These are phyloP conservation scores for Sporisorium reilianum DNA, from an alignment of 1,284 basidiomycete species.

Conservation along the genomic window DNA sequence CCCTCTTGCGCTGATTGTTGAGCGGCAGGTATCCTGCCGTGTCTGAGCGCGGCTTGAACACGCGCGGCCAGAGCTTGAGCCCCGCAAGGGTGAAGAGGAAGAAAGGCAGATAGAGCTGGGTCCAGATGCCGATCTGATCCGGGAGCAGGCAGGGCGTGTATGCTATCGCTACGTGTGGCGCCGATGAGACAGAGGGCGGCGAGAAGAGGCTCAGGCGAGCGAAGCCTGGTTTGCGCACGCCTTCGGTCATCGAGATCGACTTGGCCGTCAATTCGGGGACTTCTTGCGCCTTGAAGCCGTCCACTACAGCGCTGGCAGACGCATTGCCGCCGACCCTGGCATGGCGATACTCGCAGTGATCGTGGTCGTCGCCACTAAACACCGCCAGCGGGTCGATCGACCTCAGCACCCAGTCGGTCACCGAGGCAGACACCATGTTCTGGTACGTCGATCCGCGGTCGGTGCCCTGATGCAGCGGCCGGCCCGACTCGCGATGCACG, in stretches of 20 bases:
- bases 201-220: conserved; percentile 51
- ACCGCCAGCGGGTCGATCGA: conserved; percentile 46
- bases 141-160: conserved; percentile 60
- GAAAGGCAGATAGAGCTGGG: conserved; percentile 44
- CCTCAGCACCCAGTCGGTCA: conserved; percentile 49
- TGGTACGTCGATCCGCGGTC: conserved; percentile 57
- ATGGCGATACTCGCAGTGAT: conserved; percentile 62
- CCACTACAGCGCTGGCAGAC: background rate
- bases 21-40: conserved; percentile 22
- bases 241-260: conserved; percentile 61
- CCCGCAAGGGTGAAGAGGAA: conserved; percentile 28
- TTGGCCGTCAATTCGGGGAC: conserved; percentile 62
- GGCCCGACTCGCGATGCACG: conserved; percentile 43
- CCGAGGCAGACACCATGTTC: conserved; percentile 49
- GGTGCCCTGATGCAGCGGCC: conserved; percentile 52
- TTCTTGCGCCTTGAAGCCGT: conserved; percentile 34
- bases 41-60: background rate
- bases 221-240: conserved; percentile 57
- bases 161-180: conserved; percentile 13
- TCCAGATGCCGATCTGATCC: conserved; percentile 61
- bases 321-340: conserved; percentile 3
- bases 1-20: conserved; percentile 24
- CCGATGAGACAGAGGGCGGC: conserved; percentile 1
- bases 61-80: conserved; percentile 25
- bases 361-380: conserved; percentile 64